Evolutionary conservation across 495 filamentous ascomycete genomes (phyloP).

Genomic region (Lophiostoma macrostomum): DNA sequence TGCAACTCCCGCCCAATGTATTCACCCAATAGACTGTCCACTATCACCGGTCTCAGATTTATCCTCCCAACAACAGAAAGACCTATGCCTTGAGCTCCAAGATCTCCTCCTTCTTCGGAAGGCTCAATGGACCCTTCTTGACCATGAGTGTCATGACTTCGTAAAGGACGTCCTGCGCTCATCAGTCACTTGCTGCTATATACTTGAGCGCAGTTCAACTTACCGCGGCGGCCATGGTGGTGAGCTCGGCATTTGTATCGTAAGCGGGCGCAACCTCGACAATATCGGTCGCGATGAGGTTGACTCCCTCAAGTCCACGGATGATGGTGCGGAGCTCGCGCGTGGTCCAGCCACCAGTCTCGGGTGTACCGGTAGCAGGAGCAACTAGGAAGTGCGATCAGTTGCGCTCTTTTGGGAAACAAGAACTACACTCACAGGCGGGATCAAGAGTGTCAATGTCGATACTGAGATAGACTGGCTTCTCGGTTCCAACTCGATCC

Average conservation of each 20-base stretch:
- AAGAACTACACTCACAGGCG: slow-evolving; percentile 54
- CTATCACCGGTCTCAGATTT: too few relatives aligned
- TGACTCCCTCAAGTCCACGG: slow-evolving; percentile 69
- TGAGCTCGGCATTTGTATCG: slow-evolving; percentile 78
- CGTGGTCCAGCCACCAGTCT: slow-evolving; percentile 84
- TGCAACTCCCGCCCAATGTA: too few relatives aligned
- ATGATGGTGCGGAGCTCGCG: slow-evolving; percentile 73
- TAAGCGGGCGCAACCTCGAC: slow-evolving; percentile 87
- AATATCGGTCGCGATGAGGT: slow-evolving; percentile 76
- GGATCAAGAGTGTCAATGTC: slow-evolving; percentile 89
- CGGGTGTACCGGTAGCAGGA: slow-evolving; percentile 80
- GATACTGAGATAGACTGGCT: slow-evolving; percentile 78
- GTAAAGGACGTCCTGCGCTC: slow-evolving; percentile 62
- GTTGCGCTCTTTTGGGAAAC: neutral
- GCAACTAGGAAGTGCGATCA: slow-evolving; percentile 49
- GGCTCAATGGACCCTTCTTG: slow-evolving; percentile 53
- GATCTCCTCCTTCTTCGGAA: slow-evolving; percentile 13
- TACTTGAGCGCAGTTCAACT: neutral
- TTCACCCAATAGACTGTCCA: neutral
- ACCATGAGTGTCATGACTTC: slow-evolving; percentile 81
- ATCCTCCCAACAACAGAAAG: neutral
- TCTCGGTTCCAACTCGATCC: slow-evolving; percentile 66
- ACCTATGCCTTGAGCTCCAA: slow-evolving; percentile 26
- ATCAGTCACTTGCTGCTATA: neutral
- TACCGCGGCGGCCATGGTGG: slow-evolving; percentile 74